Percentiles rank a stretch among this genome's conserved stretches.
These are phyloP conservation scores for Aureobasidium sp. DNA, from an alignment of 2,329 filamentous ascomycete species.

Conservation along the genomic window DNA sequence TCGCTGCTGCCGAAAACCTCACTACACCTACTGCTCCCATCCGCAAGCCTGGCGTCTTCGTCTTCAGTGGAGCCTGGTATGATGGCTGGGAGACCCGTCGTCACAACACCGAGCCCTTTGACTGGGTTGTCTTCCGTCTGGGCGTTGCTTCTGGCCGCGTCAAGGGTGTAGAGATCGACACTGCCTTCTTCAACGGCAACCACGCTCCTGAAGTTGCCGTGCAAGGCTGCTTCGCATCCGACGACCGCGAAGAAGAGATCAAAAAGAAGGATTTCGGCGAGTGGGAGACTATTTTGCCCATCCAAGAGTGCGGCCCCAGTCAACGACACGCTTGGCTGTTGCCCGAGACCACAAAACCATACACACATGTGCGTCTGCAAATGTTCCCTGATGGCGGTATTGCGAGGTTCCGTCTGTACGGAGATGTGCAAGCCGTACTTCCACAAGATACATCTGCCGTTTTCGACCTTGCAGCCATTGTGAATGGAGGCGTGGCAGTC, in stretches of 20 bases:
- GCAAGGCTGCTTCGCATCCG: constrained; percentile 62
- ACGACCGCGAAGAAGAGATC: constrained; percentile 59
- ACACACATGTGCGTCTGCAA: constrained; percentile 72
- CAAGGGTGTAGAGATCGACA: constrained; percentile 71
- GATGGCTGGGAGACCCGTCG: constrained; percentile 59
- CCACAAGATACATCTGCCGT: constrained; percentile 57
- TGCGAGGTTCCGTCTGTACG: constrained; percentile 70
- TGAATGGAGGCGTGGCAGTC: constrained; percentile 70
- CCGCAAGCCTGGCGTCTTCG: constrained; percentile 51
- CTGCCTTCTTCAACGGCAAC: constrained; percentile 74
- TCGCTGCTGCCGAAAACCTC: constrained; percentile 53
- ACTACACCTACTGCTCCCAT: constrained; percentile 50
- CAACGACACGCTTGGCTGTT: constrained; percentile 70
- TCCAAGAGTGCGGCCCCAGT: constrained; percentile 66
- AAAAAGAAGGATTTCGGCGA: constrained; percentile 32
- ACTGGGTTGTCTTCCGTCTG: constrained; percentile 54
- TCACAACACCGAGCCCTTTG: constrained; percentile 51
- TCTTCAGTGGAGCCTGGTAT: constrained; percentile 56
- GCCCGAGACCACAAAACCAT: constrained; percentile 53
- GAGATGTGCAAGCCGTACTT: constrained; percentile 68
- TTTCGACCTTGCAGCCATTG: constrained; percentile 69
- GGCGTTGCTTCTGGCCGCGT: constrained; percentile 63
- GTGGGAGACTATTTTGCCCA: constrained; percentile 66
- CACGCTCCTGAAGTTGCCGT: constrained; percentile 74
- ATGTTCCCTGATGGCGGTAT: constrained; percentile 86